Evolutionary conservation across 1,139 yeast species (phyloP), one percentile per base, ranked within the genome.

Genomic region (Lodderomyces theae): DNA sequence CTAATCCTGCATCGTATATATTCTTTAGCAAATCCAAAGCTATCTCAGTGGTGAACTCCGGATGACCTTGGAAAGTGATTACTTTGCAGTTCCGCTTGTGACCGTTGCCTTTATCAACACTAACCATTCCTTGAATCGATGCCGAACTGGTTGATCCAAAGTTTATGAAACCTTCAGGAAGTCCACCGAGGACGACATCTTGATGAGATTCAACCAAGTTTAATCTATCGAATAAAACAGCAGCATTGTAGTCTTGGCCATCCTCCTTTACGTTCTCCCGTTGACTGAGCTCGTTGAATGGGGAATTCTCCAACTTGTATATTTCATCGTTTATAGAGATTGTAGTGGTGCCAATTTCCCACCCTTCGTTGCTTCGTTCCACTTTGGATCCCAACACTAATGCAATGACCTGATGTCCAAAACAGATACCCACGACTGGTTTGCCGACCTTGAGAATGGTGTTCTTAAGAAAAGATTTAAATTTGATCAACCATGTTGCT

Each of bases 11-110:
- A 7, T 56, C 48, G 34, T 43, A 47, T 30, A 47, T 51, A 26
- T 39, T 40, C 46, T 49, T 53, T 44, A 56, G 65, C 58, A 56
- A 65, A 46, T 39, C 64, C 34, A 53, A 48, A 2, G 68, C 60
- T 37, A 58, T 49, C 2, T 62, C 72, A 1, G 69, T 62, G 21
- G 67, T 57, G 53, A 86, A 88, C 57, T 89, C 97, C 0, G 97
- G 96, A 55, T 89, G 97, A 0, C 96, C 96, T 58, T 89, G 97
- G 51, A 87, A 78, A 0, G 94, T 78, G 34, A 87, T 63, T 3
- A 82, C 44, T 39, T 69, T 67, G 16, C 66, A 35, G 12, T 29
- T 28, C 0, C 66, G 64, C 46, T 65, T 69, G 26, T 21, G 13
- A 13, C 22, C 29, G 16, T 28, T 22, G 18, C 18, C 18, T 9